Evolutionary conservation across 371 early-diverging fungal species (phyloP), one percentile per base, ranked within the genome.

Genomic region (Gilbertella persicaria): DNA sequence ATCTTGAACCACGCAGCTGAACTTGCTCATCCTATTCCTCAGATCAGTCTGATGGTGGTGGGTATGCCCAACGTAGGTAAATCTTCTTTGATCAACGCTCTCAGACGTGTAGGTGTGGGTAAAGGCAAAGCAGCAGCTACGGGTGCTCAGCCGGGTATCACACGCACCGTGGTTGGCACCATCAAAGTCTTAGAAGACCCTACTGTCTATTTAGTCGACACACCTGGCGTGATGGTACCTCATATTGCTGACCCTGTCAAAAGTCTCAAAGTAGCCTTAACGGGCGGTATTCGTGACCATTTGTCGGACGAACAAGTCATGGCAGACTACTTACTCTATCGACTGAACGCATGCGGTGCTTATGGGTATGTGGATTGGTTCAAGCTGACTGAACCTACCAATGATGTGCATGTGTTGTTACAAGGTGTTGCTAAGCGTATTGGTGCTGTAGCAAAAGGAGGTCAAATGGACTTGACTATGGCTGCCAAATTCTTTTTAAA

Each of bases 21-120:
- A 55, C 62, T 71, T 30, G 73, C 75, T 30, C 64, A 71, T 42
- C 69, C 67, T 5, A 71, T 78, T 47, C 75, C 73, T 10, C 71
- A 68, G 24, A 66, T 75, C 2, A 86, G 75, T 1, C 73, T 94
- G 28, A 89, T 97, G 80, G 84, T 97, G 2, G 92, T 96, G 0
- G 98, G 97, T 4, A 89, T 96, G 86, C 98, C 98, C 1, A 97
- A 97, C 61, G 96, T 96, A 21, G 98, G 98, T 13, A 97, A 97
- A 62, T 94, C 94, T 0, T 87, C 95, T 14, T 53, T 97, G 42
- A 91, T 96, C 55, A 97, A 97, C 58, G 78, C 92, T 0, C 64
- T 97, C 49, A 68, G 98, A 33, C 66, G 86, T 35, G 72, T 85
- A 19, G 92, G 91, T 9, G 71, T 87, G 10, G 79, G 79, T 14